Conservation (phyloP, 2,329 filamentous ascomycete genomes). For the Myotisia sp. region DNA sequence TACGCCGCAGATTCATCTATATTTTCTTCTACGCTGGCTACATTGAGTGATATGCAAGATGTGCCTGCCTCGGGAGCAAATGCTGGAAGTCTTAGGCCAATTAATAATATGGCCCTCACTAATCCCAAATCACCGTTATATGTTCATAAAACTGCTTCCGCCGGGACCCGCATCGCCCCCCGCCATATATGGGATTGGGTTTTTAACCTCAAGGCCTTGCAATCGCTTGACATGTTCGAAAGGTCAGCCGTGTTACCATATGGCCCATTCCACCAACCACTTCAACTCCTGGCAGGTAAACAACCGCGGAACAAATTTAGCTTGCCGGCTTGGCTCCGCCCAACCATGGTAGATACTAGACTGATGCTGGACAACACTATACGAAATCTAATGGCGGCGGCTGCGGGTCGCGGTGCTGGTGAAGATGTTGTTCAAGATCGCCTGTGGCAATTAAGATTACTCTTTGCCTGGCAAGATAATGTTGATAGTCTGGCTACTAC, state of each 20-base stretch:
- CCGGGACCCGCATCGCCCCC: conserved; percentile 20
- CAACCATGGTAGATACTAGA: conserved; percentile 55
- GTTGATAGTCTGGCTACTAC: conserved; percentile 18
- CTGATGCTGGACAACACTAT: conserved; percentile 48
- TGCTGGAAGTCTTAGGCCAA: conserved; percentile 6
- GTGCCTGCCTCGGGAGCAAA: conserved; percentile 20
- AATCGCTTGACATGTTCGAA: conserved; percentile 49
- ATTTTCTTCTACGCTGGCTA: conserved; percentile 63
- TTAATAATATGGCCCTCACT: conserved; percentile 16
- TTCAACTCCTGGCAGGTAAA: conserved; percentile 19
- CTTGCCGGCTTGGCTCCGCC: conserved; percentile 38
- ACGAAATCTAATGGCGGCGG: conserved; percentile 21
- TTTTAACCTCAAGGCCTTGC: conserved; percentile 47
- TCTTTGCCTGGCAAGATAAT: conserved; percentile 54
- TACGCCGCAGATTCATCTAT: conserved; percentile 42
- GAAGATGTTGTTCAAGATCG: conserved; percentile 39
- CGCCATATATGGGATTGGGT: conserved; percentile 56
- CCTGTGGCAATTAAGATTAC: conserved; percentile 46
- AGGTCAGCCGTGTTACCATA: conserved; percentile 45
- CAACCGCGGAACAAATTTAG: conserved; percentile 28
- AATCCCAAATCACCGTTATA: conserved; percentile 11
- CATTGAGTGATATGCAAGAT: conserved; percentile 49
- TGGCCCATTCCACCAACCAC: conserved; percentile 22
- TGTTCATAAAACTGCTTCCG: neutral
- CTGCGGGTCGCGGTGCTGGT: conserved; percentile 19